Evolutionary conservation across 305 asterid genomes (phyloP).

Genomic region (Withania somnifera): DNA sequence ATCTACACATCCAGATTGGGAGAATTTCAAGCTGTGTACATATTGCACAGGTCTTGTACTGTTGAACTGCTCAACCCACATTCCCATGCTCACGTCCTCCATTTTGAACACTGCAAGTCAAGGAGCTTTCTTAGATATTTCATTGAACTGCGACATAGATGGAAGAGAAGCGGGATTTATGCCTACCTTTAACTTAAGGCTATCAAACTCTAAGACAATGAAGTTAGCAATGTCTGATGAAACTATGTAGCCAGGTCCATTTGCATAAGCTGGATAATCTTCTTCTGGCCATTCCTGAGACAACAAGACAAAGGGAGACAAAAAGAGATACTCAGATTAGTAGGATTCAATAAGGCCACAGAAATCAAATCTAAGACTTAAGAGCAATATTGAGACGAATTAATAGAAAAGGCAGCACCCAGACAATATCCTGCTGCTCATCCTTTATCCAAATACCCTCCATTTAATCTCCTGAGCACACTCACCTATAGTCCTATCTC

Average conservation of each 20-base stretch:
- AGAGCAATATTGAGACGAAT: neutral
- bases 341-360: neutral
- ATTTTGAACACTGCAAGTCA: slow-evolving; percentile 57
- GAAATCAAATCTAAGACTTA: neutral
- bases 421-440: neutral
- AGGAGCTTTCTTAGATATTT: neutral
- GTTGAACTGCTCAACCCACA: slow-evolving; percentile 80
- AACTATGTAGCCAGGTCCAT: slow-evolving; percentile 81
- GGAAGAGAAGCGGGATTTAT: neutral
- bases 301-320: neutral
- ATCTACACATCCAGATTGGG: slow-evolving; percentile 86
- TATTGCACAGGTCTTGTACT: slow-evolving; percentile 48
- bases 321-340: neutral
- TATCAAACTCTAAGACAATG: slow-evolving; percentile 51
- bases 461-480: neutral
- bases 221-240: slow-evolving; percentile 63
- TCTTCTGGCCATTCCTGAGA: slow-evolving; percentile 90
- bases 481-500: neutral
- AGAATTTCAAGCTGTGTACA: slow-evolving; percentile 82
- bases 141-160: neutral
- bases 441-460: neutral
- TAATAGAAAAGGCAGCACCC: neutral
- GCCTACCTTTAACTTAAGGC: slow-evolving; percentile 47
- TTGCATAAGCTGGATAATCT: slow-evolving; percentile 79
- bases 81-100: slow-evolving; percentile 93